Evolutionary conservation across 1,284 basidiomycete genomes (phyloP).

Genomic region (Ganoderma boninense): DNA sequence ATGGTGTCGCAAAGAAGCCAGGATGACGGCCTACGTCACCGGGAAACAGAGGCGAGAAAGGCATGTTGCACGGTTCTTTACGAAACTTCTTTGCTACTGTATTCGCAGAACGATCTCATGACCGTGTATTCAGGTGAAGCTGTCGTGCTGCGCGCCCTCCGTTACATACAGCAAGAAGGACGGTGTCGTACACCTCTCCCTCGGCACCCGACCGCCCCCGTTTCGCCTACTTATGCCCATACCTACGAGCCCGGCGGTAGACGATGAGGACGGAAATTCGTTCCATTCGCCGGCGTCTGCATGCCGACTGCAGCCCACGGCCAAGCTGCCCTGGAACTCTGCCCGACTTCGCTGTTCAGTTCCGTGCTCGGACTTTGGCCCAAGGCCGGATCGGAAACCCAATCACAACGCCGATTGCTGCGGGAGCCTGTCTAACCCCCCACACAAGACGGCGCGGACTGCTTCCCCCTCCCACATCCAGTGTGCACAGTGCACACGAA

Average conservation of each 20-base stretch:
- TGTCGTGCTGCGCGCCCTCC: neutral
- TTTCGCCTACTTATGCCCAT: neutral
- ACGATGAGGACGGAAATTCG: neutral
- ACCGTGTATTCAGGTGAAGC: neutral
- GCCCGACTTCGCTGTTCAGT: conserved; percentile 7
- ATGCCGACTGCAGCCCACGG: neutral
- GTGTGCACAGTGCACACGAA: neutral
- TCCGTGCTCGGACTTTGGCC: conserved; percentile 1
- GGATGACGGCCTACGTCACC: neutral
- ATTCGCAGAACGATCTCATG: neutral
- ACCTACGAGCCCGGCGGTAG: neutral
- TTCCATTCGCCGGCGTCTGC: neutral
- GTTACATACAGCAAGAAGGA: neutral
- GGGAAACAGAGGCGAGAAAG: conserved; percentile 1
- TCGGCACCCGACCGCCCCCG: neutral
- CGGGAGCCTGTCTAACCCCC: neutral
- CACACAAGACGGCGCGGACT: neutral
- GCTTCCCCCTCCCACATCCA: neutral
- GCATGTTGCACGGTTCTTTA: conserved; percentile 4
- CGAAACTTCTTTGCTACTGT: neutral
- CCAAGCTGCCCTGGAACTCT: conserved; percentile 6
- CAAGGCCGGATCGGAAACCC: neutral
- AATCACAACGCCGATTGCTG: conserved; percentile 5
- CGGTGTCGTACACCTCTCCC: neutral
- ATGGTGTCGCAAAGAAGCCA: neutral